phyloP scores from a whole-genome alignment of 2,329 filamentous ascomycete genomes.

The Aspergillus costaricaensis region DNA sequence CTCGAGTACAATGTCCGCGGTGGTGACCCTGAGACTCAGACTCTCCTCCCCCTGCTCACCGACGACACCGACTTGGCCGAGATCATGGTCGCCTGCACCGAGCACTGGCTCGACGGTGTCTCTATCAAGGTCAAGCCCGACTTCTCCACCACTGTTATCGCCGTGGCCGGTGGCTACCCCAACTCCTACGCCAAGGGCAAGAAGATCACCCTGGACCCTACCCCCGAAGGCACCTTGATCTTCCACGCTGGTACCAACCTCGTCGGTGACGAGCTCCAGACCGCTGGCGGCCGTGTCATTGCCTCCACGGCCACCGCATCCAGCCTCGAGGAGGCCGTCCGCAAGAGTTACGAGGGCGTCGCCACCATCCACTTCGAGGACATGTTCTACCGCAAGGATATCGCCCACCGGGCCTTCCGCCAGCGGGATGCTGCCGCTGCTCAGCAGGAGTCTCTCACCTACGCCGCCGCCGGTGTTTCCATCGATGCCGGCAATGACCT shows the following conservation, averaged over 20 bases:
- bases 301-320: constrained; percentile 79
- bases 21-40: constrained; percentile 90
- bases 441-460: constrained; percentile 64
- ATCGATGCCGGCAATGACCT: constrained; percentile 94
- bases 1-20: constrained; percentile 94
- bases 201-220: constrained; percentile 58
- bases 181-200: constrained; percentile 80
- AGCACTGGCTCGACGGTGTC: constrained; percentile 71
- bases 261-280: constrained; percentile 65
- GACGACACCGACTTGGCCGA: constrained; percentile 80
- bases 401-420: constrained; percentile 69
- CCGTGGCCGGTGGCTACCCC: constrained; percentile 89
- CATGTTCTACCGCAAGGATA: constrained; percentile 92
- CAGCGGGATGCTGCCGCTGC: constrained; percentile 30
- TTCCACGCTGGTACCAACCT: constrained; percentile 91
- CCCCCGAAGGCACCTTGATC: constrained; percentile 64
- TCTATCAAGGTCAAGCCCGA: constrained; percentile 66
- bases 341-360: constrained; percentile 83
- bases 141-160: constrained; percentile 89
- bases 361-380: constrained; percentile 77
- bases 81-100: constrained; percentile 82
- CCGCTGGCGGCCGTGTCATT: constrained; percentile 87
- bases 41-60: constrained; percentile 74
- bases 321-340: constrained; percentile 78
- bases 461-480: constrained; percentile 88